phyloP scores from a whole-genome alignment of 192 early-diverging fungal species.

The Backusella tuberculispora region DNA sequence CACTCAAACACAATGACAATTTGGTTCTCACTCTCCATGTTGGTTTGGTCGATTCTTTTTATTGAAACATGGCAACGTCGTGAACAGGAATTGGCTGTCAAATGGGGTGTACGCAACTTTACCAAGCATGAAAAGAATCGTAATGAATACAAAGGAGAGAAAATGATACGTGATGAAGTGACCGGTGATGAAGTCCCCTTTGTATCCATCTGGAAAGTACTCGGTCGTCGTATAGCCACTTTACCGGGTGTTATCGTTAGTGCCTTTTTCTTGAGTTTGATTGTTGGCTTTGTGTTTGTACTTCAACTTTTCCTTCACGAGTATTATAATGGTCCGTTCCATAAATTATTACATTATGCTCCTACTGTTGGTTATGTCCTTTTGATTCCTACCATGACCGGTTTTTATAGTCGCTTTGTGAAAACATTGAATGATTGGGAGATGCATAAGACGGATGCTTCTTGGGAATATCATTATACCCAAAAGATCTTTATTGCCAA shows the following conservation, averaged over 20 bases:
- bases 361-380: conserved; percentile 80
- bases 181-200: conserved; percentile 77
- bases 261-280: conserved; percentile 58
- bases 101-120: conserved; percentile 76
- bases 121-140: conserved; percentile 64
- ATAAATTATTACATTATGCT: conserved; percentile 59
- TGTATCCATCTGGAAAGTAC: conserved; percentile 73
- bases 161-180: conserved; percentile 58
- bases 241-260: conserved; percentile 63
- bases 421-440: conserved; percentile 75
- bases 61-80: conserved; percentile 84
- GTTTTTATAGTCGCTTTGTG: conserved; percentile 67
- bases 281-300: conserved; percentile 72
- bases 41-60: conserved; percentile 72
- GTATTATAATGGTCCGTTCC: conserved; percentile 84
- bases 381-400: conserved; percentile 70
- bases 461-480: conserved; percentile 70
- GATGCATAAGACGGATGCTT: conserved; percentile 76
- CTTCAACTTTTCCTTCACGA: conserved; percentile 78
- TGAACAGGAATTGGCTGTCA: conserved; percentile 68
- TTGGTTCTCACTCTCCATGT: conserved; percentile 65
- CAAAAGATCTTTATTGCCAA: conserved; percentile 89
- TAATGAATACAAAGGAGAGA: conserved; percentile 71
- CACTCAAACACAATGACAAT: conserved; percentile 61
- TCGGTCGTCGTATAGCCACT: conserved; percentile 61